Evolutionary conservation across 2,329 filamentous ascomycete genomes (phyloP), one percentile per base, ranked within the genome.

Genomic region (Hawksworthiomyces lignivorus): DNA sequence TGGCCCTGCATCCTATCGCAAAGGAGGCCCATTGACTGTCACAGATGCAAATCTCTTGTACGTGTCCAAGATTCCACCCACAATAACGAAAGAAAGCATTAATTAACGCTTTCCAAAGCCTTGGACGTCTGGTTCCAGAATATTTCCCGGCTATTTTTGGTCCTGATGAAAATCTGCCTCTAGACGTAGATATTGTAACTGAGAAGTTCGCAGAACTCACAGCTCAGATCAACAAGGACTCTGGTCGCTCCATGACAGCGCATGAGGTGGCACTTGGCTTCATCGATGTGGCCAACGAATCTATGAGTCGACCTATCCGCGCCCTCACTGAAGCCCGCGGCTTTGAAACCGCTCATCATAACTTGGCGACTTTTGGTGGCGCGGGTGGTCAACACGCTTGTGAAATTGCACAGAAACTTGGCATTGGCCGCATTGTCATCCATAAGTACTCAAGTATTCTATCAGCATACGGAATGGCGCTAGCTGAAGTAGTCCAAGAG

Each of bases 91-190:
- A 14, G 8, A 8, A 27, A 6, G 5, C 9, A 22, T 11, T 22
- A 22, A 34, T 20, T 22, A 8, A 27, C 8, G 14, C 26, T 8
- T 87, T 0, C 92, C 94, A 17, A 87, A 94, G 87, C 53, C 75
- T 95, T 0, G 88, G 88, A 0, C 75, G 88, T 31, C 67, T 96
- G 2, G 63, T 95, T 1, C 88, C 89, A 0, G 84, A 92, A 48
- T 94, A 90, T 68, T 95, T 95, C 55, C 88, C 88, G 0, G 90
- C 89, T 58, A 96, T 96, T 44, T 95, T 96, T 52, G 89, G 89
- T 34, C 82, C 87, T 59, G 83, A 88, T 29, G 89, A 95, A 57
- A 72, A 95, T 41, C 75, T 90, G 58, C 81, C 80, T 0, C 63
- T 95, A 2, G 88, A 95, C 56, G 68, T 75, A 1, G 74, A 83